phyloP scores from a whole-genome alignment of 2,329 filamentous ascomycete genomes.

The Penicillium frequentans region DNA sequence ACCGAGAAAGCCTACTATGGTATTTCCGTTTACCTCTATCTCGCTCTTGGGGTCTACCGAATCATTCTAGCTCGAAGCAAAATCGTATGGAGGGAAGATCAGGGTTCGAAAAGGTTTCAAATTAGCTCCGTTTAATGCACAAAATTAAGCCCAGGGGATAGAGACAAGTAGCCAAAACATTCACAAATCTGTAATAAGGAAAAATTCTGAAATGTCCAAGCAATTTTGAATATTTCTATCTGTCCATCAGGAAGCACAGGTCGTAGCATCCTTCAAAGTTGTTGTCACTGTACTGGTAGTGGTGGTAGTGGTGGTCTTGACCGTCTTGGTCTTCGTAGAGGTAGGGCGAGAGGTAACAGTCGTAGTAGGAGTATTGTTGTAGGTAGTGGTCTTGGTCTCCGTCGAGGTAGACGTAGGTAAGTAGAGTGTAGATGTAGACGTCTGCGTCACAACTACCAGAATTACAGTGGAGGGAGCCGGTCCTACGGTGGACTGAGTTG shows the following conservation, averaged over 20 bases:
- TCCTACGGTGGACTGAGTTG: background rate
- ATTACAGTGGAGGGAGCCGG: background rate
- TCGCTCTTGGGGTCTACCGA: no score
- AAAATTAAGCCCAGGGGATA: background rate
- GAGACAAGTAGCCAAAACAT: no score
- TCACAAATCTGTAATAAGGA: background rate
- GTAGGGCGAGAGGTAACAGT: background rate
- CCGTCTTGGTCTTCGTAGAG: slow-evolving; percentile 1
- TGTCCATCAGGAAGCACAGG: background rate
- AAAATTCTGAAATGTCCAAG: background rate
- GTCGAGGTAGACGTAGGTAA: background rate
- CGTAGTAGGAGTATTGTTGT: background rate
- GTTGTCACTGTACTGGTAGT: slow-evolving; percentile 2
- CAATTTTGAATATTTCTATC: background rate
- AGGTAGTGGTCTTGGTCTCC: background rate
- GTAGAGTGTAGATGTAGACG: background rate
- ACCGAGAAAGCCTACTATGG: no score
- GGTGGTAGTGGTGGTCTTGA: slow-evolving; percentile 1
- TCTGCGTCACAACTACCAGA: background rate
- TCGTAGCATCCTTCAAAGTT: slow-evolving; percentile 3
- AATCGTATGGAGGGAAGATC: background rate
- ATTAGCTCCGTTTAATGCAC: background rate
- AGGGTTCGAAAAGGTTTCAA: background rate
- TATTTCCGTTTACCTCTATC: no score
- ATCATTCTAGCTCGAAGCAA: no score